These are phyloP conservation scores for Botryosphaeria dothidea DNA, from an alignment of 2,329 filamentous ascomycete genomes.

Conservation along the genomic window DNA sequence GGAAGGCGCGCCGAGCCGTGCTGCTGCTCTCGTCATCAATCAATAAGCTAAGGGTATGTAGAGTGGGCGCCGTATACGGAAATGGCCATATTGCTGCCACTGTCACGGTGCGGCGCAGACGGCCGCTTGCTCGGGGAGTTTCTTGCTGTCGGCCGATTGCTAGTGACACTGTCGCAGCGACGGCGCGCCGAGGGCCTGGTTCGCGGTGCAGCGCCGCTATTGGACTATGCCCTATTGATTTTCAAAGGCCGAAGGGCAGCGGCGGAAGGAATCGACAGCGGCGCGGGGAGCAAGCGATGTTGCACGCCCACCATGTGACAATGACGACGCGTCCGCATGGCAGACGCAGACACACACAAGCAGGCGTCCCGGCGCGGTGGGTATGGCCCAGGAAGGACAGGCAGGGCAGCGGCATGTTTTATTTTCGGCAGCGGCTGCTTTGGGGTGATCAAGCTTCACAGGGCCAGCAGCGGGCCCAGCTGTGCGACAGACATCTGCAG, in stretches of 20 bases:
- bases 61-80: constrained; percentile 1
- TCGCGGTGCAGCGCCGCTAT: not conserved
- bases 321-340: constrained; percentile 2
- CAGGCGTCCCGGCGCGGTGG: not conserved
- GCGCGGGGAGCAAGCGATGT: not conserved
- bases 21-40: constrained; percentile 5
- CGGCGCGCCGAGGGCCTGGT: constrained; percentile 5
- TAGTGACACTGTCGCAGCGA: not conserved
- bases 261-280: not conserved
- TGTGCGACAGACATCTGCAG: not conserved
- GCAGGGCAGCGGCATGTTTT: not conserved
- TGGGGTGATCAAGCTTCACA: constrained; percentile 1
- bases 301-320: not conserved
- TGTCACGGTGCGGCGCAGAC: not conserved
- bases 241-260: not conserved
- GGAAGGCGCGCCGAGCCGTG: constrained; percentile 5
- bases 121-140: not conserved
- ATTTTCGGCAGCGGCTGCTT: constrained; percentile 15
- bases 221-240: constrained; percentile 8
- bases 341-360: too few relatives aligned
- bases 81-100: not conserved
- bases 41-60: not conserved
- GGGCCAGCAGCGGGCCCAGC: not conserved
- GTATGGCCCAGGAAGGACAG: not conserved
- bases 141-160: not conserved